Evolutionary conservation across 2,329 filamentous ascomycete species (phyloP).

Genomic region (Hypoxylon sp.): DNA sequence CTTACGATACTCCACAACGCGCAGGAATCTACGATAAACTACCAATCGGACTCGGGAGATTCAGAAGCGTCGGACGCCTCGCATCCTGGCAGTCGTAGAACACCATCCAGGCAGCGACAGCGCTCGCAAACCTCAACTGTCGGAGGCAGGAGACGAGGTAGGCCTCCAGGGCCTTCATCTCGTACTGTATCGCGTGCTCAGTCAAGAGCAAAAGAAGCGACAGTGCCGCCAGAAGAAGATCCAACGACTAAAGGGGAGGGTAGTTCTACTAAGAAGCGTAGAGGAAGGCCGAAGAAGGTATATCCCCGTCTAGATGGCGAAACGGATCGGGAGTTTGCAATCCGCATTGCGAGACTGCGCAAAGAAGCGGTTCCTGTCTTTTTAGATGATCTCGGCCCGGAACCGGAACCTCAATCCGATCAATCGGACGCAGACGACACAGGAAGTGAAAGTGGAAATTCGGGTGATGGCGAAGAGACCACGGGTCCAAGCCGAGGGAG

Average conservation of each 20-base stretch:
- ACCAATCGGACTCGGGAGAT: constrained; percentile 50
- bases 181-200: constrained; percentile 20
- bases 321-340: constrained; percentile 61
- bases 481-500: constrained; percentile 13
- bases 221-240: constrained; percentile 5
- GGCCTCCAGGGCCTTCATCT: constrained; percentile 38
- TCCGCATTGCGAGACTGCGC: constrained; percentile 62
- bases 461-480: constrained; percentile 47
- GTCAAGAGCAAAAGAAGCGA: constrained; percentile 13
- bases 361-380: constrained; percentile 55
- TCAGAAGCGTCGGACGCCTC: constrained; percentile 49
- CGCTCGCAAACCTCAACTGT: constrained; percentile 30
- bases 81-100: constrained; percentile 22
- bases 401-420: constrained; percentile 31
- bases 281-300: constrained; percentile 60
- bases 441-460: constrained; percentile 40
- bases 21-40: constrained; percentile 65
- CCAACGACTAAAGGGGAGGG: neutral
- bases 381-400: constrained; percentile 27
- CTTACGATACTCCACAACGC: constrained; percentile 79
- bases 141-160: constrained; percentile 26
- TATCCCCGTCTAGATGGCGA: constrained; percentile 61
- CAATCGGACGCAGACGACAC: constrained; percentile 41
- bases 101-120: constrained; percentile 27
- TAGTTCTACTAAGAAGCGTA: constrained; percentile 34